These are phyloP conservation scores for Fusarium pseudocircinatum DNA, from an alignment of 2,329 filamentous ascomycete genomes.

Conservation along the genomic window DNA sequence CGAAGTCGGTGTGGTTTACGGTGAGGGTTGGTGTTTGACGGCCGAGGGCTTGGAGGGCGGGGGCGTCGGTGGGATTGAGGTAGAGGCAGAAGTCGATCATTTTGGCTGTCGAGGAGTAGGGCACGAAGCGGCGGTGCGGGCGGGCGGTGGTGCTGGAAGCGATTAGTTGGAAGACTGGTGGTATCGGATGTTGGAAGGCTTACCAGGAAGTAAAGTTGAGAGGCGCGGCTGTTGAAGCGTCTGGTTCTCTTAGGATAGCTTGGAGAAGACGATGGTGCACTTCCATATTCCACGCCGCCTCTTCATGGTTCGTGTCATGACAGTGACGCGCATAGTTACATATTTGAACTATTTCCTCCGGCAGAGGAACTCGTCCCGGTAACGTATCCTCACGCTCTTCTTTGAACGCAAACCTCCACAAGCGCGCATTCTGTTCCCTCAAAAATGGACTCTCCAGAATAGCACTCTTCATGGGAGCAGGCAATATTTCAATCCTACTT, in stretches of 20 bases:
- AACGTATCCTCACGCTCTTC: background rate
- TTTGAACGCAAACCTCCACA: conserved; percentile 28
- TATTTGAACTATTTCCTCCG: conserved; percentile 6
- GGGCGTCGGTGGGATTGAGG: background rate
- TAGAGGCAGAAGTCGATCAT: conserved; percentile 30
- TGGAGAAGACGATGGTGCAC: conserved; percentile 28
- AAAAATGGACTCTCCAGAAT: conserved; percentile 3
- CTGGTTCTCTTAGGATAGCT: conserved; percentile 1
- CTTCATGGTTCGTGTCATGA: conserved; percentile 20
- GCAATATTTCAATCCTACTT: conserved; percentile 22
- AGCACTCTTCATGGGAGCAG: background rate
- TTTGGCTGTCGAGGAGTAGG: conserved; percentile 15
- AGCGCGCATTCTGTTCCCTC: background rate
- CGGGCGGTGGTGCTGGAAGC: background rate
- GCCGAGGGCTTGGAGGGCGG: conserved; percentile 14
- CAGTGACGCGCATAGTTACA: conserved; percentile 11
- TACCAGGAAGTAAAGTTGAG: conserved; percentile 24
- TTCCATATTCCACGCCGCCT: conserved; percentile 28
- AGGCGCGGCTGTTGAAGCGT: background rate
- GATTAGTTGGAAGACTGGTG: rapidly evolving
- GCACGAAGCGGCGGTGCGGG: background rate
- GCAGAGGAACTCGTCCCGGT: conserved; percentile 13
- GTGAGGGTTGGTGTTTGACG: conserved; percentile 9
- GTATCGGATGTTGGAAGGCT: rapidly evolving
- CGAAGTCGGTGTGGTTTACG: conserved; percentile 28